Conservation (phyloP, 2,329 filamentous ascomycete species). For the Arthrobotrys musiformis region DNA sequence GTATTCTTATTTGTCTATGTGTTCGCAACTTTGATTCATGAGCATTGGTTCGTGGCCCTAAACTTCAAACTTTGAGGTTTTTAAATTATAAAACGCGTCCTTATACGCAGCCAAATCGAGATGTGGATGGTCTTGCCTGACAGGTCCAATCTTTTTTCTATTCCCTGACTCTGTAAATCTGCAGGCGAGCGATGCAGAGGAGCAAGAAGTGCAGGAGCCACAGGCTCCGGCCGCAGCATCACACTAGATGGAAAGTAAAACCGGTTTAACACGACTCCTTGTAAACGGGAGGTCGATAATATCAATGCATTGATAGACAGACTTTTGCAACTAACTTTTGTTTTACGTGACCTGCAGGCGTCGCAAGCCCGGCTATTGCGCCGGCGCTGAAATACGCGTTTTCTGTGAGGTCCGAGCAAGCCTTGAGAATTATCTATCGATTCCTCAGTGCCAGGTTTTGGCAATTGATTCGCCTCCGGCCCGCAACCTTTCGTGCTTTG, state of each 20-base stretch:
- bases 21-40: not conserved
- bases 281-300: not conserved
- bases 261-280: not conserved
- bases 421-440: not conserved
- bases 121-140: not conserved
- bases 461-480: not conserved
- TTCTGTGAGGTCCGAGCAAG: not conserved
- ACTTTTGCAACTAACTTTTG: not conserved
- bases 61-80: not conserved
- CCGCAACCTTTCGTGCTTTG: not conserved
- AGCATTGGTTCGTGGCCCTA: not conserved
- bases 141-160: slow-evolving; percentile 2
- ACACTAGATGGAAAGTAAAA: not conserved
- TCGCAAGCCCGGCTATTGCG: slow-evolving; percentile 4
- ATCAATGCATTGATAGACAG: not conserved
- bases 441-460: not conserved
- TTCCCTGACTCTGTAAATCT: not conserved
- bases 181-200: not conserved
- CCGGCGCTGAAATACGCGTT: not conserved
- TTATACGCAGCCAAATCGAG: too few species aligned
- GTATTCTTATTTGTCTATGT: not conserved
- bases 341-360: not conserved
- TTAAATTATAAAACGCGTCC: not conserved
- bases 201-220: not conserved
- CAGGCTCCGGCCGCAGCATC: not conserved